Conservation (phyloP, 2,329 filamentous ascomycete genomes). For the Fusarium sarcochroum region DNA sequence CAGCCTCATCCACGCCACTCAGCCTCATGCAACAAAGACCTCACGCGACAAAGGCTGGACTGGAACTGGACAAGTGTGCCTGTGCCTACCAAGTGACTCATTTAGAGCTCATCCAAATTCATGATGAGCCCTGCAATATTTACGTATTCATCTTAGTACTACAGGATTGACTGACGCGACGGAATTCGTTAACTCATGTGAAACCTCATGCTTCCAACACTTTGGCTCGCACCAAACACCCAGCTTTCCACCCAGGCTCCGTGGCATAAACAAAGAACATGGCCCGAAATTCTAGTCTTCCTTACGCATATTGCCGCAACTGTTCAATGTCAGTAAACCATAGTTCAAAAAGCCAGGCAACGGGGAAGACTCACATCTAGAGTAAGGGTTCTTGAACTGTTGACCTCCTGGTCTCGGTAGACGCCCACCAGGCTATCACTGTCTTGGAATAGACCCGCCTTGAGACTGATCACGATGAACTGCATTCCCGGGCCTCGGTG, state of each 20-base stretch:
- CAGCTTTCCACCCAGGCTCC: conserved; percentile 20
- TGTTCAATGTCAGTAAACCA: conserved; percentile 35
- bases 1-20: conserved; percentile 9
- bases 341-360: neutral
- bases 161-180: conserved; percentile 2
- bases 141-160: conserved; percentile 2
- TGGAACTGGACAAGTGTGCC: neutral
- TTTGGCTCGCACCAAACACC: conserved; percentile 13
- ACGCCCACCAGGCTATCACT: conserved; percentile 96
- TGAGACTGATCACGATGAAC: conserved; percentile 97
- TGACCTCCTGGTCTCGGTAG: conserved; percentile 93
- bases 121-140: conserved; percentile 1
- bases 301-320: conserved; percentile 55
- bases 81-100: neutral
- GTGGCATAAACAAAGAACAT: conserved; percentile 7
- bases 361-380: conserved; percentile 82
- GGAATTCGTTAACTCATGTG: conserved; percentile 24
- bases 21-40: neutral
- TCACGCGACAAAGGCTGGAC: neutral
- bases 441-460: conserved; percentile 95
- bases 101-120: neutral
- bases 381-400: conserved; percentile 91
- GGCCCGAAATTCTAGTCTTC: neutral
- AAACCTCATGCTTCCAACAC: conserved; percentile 11
- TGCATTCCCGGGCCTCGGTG: conserved; percentile 98